These are phyloP conservation scores for Aureobasidium sp. DNA, from an alignment of 2,329 filamentous ascomycete genomes.

Conservation along the genomic window DNA sequence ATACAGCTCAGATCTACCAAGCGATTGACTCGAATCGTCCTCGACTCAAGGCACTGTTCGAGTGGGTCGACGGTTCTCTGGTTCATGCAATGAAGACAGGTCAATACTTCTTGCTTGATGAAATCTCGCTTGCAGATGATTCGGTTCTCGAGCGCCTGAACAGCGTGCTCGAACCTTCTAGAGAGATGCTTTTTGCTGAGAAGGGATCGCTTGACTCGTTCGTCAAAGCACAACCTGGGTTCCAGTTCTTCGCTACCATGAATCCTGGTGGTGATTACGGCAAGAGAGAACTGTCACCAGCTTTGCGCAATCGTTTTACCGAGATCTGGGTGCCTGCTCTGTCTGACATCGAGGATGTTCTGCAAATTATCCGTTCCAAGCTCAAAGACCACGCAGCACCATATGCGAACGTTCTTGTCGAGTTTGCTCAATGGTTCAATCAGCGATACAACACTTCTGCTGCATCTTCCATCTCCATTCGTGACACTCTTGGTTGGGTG, in stretches of 20 bases:
- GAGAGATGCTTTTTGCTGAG: slow-evolving; percentile 82
- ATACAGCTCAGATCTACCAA: slow-evolving; percentile 13
- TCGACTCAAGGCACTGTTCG: slow-evolving; percentile 78
- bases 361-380: slow-evolving; percentile 77
- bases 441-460: slow-evolving; percentile 66
- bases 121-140: slow-evolving; percentile 96
- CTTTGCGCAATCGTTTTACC: slow-evolving; percentile 90
- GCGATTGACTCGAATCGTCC: slow-evolving; percentile 41
- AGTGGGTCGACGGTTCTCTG: slow-evolving; percentile 91
- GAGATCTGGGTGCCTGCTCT: slow-evolving; percentile 96
- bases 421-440: slow-evolving; percentile 92
- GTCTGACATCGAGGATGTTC: slow-evolving; percentile 74
- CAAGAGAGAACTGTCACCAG: slow-evolving; percentile 93
- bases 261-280: slow-evolving; percentile 98
- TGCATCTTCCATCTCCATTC: slow-evolving; percentile 73
- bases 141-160: slow-evolving; percentile 94
- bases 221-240: slow-evolving; percentile 65
- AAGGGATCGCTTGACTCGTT: slow-evolving; percentile 82
- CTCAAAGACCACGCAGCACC: slow-evolving; percentile 46
- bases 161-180: slow-evolving; percentile 83
- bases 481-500: slow-evolving; percentile 89
- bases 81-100: slow-evolving; percentile 89
- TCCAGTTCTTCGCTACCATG: slow-evolving; percentile 98
- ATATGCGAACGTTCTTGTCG: slow-evolving; percentile 63
- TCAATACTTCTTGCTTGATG: slow-evolving; percentile 87